Base-by-base conservation (phyloP, 208 protist genomes). In the Trypanosoma theileri region DNA sequence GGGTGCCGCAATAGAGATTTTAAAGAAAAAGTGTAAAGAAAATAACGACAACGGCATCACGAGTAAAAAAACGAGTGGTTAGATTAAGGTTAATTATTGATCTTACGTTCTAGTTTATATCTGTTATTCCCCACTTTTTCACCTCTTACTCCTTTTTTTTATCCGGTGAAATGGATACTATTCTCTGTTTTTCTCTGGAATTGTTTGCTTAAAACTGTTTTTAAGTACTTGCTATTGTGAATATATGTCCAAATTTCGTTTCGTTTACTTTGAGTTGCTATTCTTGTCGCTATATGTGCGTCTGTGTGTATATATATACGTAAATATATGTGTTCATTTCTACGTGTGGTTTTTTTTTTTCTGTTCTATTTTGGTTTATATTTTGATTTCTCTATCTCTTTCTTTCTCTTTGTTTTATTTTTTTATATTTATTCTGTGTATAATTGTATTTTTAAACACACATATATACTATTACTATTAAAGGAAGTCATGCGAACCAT, bases 351-450 rank as follows among this genome's bases (percentile, higher is more conserved):
- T 48, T 3, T 48, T 17, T 4, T 17, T 48, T 48, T 48, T 48
- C 11, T 48, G 1, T 48, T 11, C 16, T 48, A 1, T 3, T 48
- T 48, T 48, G 41, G 41, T 6, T n/a, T 3, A n/a, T 48, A 3
- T 48, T 12, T 59, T 55, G 8, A 24, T 35, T 41, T 59, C 45
- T 59, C 40, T 42, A 4, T 59, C 46, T 13, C 28, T 61, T 11
- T 46, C 16, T 52, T 42, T 1, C 14, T 65, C 7, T 41, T 7
- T 19, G 28, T 64, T 55, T 44, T 11, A 42, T n/a, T 42, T 42
- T 53, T 51, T 71, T 64, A 45, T 59, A 61, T 66, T 76, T 44
- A 40, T 69, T 73, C 55, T 54, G 40, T 60, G 13, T 55, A 44
- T 31, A 1, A 9, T 53, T 28, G 41, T 12, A 35, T 48, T 71